Evolutionary conservation across 2,329 filamentous ascomycete species (phyloP).

Genomic region (Diaporthe ilicicola): DNA sequence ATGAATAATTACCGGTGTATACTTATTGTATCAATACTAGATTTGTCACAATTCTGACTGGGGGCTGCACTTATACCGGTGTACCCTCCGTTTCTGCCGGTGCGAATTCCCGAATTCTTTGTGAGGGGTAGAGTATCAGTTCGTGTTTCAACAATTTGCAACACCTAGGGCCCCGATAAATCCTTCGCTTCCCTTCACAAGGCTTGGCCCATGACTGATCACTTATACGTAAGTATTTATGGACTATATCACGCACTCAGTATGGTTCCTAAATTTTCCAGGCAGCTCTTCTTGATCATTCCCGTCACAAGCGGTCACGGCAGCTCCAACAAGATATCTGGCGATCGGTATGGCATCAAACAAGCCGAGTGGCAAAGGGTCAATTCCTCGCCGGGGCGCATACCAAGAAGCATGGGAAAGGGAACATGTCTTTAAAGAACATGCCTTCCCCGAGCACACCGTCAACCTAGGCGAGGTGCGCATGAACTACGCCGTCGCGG

Average conservation of each 20-base stretch:
- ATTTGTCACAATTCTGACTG: too few relatives aligned
- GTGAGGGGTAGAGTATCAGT: neutral
- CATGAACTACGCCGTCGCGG: constrained; percentile 35
- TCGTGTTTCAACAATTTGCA: neutral
- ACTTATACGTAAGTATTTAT: too few relatives aligned
- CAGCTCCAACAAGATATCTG: too few relatives aligned
- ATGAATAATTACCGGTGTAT: too few relatives aligned
- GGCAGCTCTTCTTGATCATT: neutral
- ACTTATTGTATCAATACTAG: too few relatives aligned
- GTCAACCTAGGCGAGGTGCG: constrained; percentile 35
- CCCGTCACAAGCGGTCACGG: neutral
- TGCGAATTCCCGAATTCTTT: too few relatives aligned
- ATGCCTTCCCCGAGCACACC: constrained; percentile 31
- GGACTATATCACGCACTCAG: neutral
- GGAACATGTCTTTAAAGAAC: constrained; percentile 27
- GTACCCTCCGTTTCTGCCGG: too few relatives aligned
- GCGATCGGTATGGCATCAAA: neutral
- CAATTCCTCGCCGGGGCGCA: neutral
- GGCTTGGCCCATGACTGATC: too few relatives aligned
- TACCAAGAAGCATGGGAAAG: constrained; percentile 30
- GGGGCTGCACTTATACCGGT: too few relatives aligned
- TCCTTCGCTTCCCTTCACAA: neutral
- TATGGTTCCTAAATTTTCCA: neutral
- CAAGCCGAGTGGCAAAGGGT: neutral
- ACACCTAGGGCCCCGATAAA: neutral